These are phyloP conservation scores for Euphorbia peplus DNA, from an alignment of 345 rosid genomes.

Conservation along the genomic window DNA sequence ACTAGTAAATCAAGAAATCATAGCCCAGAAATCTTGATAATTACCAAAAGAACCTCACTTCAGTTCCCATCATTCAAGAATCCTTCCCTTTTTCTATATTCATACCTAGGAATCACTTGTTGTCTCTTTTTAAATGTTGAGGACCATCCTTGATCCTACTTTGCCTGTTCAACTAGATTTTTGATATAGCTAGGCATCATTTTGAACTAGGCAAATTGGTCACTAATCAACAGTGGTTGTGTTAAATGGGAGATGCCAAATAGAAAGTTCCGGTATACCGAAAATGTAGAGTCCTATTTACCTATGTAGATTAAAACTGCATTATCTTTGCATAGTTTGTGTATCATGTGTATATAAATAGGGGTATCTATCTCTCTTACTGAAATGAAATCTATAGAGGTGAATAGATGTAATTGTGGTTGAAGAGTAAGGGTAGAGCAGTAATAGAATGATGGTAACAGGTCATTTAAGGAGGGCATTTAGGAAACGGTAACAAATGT, in stretches of 20 bases:
- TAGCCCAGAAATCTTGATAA: background rate
- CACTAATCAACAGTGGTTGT: no score
- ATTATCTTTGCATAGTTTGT: background rate
- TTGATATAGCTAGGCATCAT: background rate
- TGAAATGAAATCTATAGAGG: background rate
- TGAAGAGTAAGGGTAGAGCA: constrained; percentile 24
- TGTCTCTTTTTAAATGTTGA: constrained; percentile 24
- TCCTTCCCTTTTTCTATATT: constrained; percentile 20
- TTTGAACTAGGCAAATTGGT: background rate
- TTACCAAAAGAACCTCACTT: constrained; percentile 22
- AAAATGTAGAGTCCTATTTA: no score
- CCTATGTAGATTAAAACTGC: no score
- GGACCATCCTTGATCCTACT: constrained; percentile 22
- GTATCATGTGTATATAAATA: background rate
- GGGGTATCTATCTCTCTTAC: no score
- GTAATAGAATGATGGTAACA: constrained; percentile 26
- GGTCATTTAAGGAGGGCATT: constrained; percentile 36
- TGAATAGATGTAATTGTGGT: constrained; percentile 18
- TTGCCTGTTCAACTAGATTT: background rate
- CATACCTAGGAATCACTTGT: constrained; percentile 22
- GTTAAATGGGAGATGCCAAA: no score
- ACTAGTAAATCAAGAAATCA: constrained; percentile 14
- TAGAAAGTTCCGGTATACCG: no score
- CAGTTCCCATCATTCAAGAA: constrained; percentile 18
- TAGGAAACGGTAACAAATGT: constrained; percentile 36